Conservation (phyloP, 805 yeast genomes). For the Brettanomyces sp. region DNA sequence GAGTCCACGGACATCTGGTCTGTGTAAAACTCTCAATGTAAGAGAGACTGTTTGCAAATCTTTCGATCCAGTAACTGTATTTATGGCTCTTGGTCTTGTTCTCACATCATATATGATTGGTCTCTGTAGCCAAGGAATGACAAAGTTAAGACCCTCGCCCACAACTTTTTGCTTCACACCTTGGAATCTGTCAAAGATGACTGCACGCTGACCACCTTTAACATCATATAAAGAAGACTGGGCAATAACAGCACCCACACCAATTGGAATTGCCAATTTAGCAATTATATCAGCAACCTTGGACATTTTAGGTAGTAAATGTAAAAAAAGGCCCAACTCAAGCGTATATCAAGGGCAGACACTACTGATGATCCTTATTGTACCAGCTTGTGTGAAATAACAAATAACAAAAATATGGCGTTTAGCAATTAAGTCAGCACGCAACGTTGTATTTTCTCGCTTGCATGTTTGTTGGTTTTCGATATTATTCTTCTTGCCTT, state of each 20-base stretch:
- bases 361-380: no score
- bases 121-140: conserved; percentile 92
- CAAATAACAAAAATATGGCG: no score
- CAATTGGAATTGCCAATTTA: conserved; percentile 59
- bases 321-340: no score
- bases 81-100: conserved; percentile 88
- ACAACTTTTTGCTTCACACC: conserved; percentile 86
- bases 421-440: no score
- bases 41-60: conserved; percentile 93
- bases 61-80: conserved; percentile 93
- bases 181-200: conserved; percentile 80
- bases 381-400: no score
- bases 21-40: conserved; percentile 85
- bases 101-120: conserved; percentile 88
- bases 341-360: no score
- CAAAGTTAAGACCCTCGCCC: conserved; percentile 95
- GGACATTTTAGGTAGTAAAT: conserved; percentile 23
- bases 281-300: conserved; percentile 31
- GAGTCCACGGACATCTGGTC: conserved; percentile 79
- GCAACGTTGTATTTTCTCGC: no score
- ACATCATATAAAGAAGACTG: conserved; percentile 90
- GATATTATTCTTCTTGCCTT: no score
- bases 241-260: conserved; percentile 58
- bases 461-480: no score
- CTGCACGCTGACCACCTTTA: conserved; percentile 92